Evolutionary conservation across 768 basidiomycete species (phyloP), one percentile per base, ranked within the genome.

Genomic region (Suillus decipiens): DNA sequence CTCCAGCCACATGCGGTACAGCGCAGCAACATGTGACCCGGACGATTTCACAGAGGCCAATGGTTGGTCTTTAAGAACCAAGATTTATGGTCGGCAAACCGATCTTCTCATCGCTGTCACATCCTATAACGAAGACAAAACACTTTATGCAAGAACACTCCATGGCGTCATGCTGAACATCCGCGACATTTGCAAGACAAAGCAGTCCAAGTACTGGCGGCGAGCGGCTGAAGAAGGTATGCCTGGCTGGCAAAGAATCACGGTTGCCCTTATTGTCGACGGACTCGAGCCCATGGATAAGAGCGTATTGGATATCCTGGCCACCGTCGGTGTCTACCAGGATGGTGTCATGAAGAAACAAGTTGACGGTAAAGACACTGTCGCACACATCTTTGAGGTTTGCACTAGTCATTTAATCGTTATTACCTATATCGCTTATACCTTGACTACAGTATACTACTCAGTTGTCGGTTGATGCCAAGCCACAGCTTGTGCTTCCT

Each of bases 141-240:
- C 87, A 7, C 84, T 94, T n/a, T 93, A 94, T 71, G 86, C 92
- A 33, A 89, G 91, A 67, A 98, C 96, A 0, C 81, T 99, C 45
- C 96, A 98, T 71, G 93, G 93, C 66, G 90, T 98, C 70, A 98
- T 98, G 96, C 76, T 96, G 66, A 99, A 99, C 76, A 96, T 99
- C 65, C 91, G 96, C 67, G 92, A 99, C 70, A 98, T 98, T 68
- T 96, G 95, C 85, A 95, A 91, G 78, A 95, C 93, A 47, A 96
- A 96, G 75, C 90, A 92, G 71, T 93, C 90, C 66, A 95, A 95
- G 75, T 96, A 90, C 77, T 95, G 95, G 93, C 84, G 89, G 50
- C 83, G 86, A 63, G 84, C 83, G 59, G 89, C 93, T 11, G 92
- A 93, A 74, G 92, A 93, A 72, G 92, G 93, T 50, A 82, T 84